phyloP scores from a whole-genome alignment of 257 asterid species.

The Verbascum thapsus region DNA sequence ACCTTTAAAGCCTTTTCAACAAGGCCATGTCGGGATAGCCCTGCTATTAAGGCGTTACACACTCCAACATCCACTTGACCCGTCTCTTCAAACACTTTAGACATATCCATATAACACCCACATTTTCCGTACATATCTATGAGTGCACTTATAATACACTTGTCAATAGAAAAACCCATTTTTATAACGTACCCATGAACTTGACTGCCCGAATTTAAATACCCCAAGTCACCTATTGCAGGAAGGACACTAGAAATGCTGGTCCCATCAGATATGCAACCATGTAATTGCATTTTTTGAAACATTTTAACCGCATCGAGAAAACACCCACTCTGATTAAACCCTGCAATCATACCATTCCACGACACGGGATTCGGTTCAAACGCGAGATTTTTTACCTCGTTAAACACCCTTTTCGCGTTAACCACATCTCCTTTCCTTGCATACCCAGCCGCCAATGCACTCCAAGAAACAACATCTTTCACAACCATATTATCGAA shows the following conservation, averaged over 20 bases:
- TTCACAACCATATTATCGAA: slow-evolving; percentile 51
- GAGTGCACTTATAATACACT: slow-evolving; percentile 72
- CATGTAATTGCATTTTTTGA: slow-evolving; percentile 61
- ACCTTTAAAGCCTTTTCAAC: slow-evolving; percentile 59
- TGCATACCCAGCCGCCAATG: slow-evolving; percentile 79
- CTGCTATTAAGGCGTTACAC: slow-evolving; percentile 75
- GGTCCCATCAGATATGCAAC: slow-evolving; percentile 60
- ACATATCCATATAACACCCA: slow-evolving; percentile 52
- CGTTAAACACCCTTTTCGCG: slow-evolving; percentile 50
- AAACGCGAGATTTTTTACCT: slow-evolving; percentile 47
- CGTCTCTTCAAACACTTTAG: slow-evolving; percentile 55
- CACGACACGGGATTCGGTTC: slow-evolving; percentile 74
- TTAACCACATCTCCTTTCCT: slow-evolving; percentile 62
- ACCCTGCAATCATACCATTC: slow-evolving; percentile 96
- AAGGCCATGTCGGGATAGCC: slow-evolving; percentile 78
- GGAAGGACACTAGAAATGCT: slow-evolving; percentile 86
- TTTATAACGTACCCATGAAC: slow-evolving; percentile 68
- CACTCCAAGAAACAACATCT: slow-evolving; percentile 80
- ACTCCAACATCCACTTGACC: slow-evolving; percentile 59
- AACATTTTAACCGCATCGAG: slow-evolving; percentile 60
- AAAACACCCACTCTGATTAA: slow-evolving; percentile 75
- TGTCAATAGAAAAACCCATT: slow-evolving; percentile 59
- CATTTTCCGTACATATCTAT: slow-evolving; percentile 84
- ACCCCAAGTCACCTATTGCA: slow-evolving; percentile 67
- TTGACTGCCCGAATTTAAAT: slow-evolving; percentile 57